These are phyloP conservation scores for Diaporthe capsici DNA, from an alignment of 2,329 filamentous ascomycete genomes.

Conservation along the genomic window DNA sequence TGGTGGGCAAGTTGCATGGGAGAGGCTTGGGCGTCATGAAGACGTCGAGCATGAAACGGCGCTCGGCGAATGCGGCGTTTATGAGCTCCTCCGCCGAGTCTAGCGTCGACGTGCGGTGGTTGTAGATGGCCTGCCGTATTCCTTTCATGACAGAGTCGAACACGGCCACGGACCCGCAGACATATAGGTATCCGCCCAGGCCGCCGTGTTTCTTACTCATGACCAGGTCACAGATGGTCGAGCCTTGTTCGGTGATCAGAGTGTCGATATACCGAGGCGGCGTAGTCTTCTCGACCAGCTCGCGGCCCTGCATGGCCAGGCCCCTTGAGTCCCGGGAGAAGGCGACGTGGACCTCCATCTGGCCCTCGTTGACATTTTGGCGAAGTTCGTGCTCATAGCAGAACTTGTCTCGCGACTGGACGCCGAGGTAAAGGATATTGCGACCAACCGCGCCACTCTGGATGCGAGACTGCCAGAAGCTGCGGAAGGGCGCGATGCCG, in stretches of 20 bases:
- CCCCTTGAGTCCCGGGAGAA: constrained; percentile 66
- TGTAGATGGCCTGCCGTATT: constrained; percentile 69
- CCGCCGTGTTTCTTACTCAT: constrained; percentile 71
- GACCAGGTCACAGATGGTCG: constrained; percentile 65
- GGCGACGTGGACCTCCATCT: constrained; percentile 67
- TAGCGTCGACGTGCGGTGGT: constrained; percentile 65
- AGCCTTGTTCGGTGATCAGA: constrained; percentile 65
- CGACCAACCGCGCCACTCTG: constrained; percentile 55
- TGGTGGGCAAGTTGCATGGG: constrained; percentile 64
- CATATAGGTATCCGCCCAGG: constrained; percentile 62
- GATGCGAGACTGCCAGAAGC: constrained; percentile 66
- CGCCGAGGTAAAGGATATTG: constrained; percentile 65
- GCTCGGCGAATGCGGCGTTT: constrained; percentile 67
- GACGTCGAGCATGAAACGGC: constrained; percentile 69
- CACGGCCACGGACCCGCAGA: constrained; percentile 63
- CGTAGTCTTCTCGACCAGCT: constrained; percentile 64
- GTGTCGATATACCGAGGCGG: constrained; percentile 66
- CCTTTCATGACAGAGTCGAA: constrained; percentile 70
- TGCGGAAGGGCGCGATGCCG: constrained; percentile 67
- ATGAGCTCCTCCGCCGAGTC: constrained; percentile 65
- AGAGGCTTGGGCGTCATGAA: constrained; percentile 70
- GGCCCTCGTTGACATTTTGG: constrained; percentile 59
- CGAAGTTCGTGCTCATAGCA: constrained; percentile 65
- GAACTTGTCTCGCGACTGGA: constrained; percentile 67
- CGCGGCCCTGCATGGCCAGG: constrained; percentile 52